phyloP scores from a whole-genome alignment of 352 stramenopile genomes.

The Phytophthora quininea region DNA sequence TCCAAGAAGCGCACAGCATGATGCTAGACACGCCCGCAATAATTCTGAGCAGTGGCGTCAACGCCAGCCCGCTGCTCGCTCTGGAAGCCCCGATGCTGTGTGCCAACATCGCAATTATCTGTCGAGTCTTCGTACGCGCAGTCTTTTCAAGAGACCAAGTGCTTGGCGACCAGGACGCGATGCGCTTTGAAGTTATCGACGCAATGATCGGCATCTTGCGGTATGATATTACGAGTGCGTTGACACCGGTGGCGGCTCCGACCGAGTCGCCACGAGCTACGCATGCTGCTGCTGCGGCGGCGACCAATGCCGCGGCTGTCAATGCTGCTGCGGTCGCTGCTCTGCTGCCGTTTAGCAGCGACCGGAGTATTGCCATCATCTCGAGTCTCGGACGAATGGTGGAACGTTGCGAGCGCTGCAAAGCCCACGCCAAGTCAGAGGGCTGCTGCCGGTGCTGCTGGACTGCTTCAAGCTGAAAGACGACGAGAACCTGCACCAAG shows the following conservation, averaged over 20 bases:
- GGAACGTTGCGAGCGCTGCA: slow-evolving; percentile 45
- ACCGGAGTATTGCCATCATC: slow-evolving; percentile 41
- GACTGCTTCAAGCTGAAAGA: slow-evolving; percentile 48
- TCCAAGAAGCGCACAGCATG: slow-evolving; percentile 31
- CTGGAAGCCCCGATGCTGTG: slow-evolving; percentile 39
- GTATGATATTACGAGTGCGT: slow-evolving; percentile 39
- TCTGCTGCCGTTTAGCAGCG: slow-evolving; percentile 40
- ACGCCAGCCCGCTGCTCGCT: slow-evolving; percentile 30
- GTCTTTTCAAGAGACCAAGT: slow-evolving; percentile 42
- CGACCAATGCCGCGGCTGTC: slow-evolving; percentile 26
- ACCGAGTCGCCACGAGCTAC: slow-evolving; percentile 19
- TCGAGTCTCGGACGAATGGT: slow-evolving; percentile 60
- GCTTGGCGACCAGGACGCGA: not conserved
- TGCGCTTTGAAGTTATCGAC: slow-evolving; percentile 37
- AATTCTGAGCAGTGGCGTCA: slow-evolving; percentile 25
- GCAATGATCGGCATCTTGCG: slow-evolving; percentile 46
- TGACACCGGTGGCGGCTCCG: slow-evolving; percentile 11
- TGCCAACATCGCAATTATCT: slow-evolving; percentile 38
- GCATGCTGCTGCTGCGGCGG: slow-evolving; percentile 21
- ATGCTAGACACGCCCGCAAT: slow-evolving; percentile 24
- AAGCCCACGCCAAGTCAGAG: slow-evolving; percentile 41
- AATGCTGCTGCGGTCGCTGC: slow-evolving; percentile 25
- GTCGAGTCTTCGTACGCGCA: slow-evolving; percentile 40
- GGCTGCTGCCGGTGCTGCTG: slow-evolving; percentile 44
- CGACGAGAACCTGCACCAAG: slow-evolving; percentile 47